Base-by-base conservation (phyloP, 768 basidiomycete genomes). In the Russula lepida region DNA sequence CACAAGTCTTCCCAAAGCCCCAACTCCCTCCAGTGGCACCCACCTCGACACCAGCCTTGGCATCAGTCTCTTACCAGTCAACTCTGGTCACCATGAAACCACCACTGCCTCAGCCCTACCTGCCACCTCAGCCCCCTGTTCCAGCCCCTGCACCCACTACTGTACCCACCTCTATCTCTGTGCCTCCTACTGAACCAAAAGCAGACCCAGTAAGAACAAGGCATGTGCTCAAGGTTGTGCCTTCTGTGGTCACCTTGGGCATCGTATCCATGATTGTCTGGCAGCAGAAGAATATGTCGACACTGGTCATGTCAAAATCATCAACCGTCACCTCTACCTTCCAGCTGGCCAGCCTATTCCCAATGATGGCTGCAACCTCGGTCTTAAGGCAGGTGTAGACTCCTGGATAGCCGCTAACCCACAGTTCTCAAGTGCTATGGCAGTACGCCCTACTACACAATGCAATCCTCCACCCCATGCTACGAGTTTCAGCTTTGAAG, bases 131-230 rank as follows among this genome's bases (percentile, higher is more conserved):
- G 6, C 33, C 5, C 33, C 13, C 12, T 0, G 11, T 4, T 35
- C 6, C 39, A 6, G 3, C 4, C 2, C 39, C 7, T 2, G 5
- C 43, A 0, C 12, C 43, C 7, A 12, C 43, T 9, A n/a, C 43
- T 11, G 7, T 9, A 12, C 4, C 21, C 2, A 0, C 12, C 4
- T n/a, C n/a, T n/a, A n/a, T n/a, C n/a, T n/a, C n/a, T n/a, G n/a
- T n/a, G n/a, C n/a, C n/a, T n/a, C n/a, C n/a, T n/a, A n/a, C n/a
- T n/a, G 21, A 44, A 4, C 8, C 43, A 1, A 41, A 19, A 19
- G 3, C n/a, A 0, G 21, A 21, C 2, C 3, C 4, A 13, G 6
- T 4, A 41, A 41, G n/a, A 5, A 9, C 21, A 44, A 1, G 3
- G 17, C 7, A 1, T 17, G 19, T 5, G 6, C n/a, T 2, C 19